Percentiles rank a stretch among this genome's conserved stretches.
Conservation (phyloP, 306 rosid species). For the Luffa acutangula region DNA sequence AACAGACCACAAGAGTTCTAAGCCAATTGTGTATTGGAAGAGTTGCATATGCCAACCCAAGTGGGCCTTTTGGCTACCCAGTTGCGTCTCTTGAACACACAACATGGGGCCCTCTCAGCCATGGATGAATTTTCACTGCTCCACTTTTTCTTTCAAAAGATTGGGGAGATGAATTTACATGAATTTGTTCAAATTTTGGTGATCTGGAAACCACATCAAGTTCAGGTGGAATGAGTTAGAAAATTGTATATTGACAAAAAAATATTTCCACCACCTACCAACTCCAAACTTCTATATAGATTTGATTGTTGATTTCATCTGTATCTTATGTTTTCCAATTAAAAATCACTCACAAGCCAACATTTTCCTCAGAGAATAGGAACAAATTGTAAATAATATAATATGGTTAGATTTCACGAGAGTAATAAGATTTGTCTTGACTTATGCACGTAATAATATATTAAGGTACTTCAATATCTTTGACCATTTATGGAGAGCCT, state of each 20-base stretch:
- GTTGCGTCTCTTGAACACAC: slow-evolving; percentile 5
- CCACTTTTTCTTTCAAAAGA: neutral
- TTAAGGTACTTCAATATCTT: neutral
- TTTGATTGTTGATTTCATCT: neutral
- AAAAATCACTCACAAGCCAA: neutral
- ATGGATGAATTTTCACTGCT: neutral
- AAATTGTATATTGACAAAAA: neutral
- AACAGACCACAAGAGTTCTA: slow-evolving; percentile 24
- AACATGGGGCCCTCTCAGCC: neutral
- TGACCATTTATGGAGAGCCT: neutral
- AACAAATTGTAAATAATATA: neutral
- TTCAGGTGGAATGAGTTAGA: neutral
- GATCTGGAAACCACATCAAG: neutral
- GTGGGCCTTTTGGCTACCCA: slow-evolving; percentile 15
- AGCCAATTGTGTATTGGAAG: slow-evolving; percentile 25
- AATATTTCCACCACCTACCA: neutral
- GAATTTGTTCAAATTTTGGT: neutral
- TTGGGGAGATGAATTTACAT: neutral
- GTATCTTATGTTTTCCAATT: neutral
- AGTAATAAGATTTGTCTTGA: neutral
- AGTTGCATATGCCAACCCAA: slow-evolving; percentile 33
- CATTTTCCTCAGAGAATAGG: neutral
- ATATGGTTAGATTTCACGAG: neutral
- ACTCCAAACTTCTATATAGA: neutral
- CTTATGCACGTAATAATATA: neutral